phyloP scores from a whole-genome alignment of 345 rosid genomes.

The Lepidium didymum region DNA sequence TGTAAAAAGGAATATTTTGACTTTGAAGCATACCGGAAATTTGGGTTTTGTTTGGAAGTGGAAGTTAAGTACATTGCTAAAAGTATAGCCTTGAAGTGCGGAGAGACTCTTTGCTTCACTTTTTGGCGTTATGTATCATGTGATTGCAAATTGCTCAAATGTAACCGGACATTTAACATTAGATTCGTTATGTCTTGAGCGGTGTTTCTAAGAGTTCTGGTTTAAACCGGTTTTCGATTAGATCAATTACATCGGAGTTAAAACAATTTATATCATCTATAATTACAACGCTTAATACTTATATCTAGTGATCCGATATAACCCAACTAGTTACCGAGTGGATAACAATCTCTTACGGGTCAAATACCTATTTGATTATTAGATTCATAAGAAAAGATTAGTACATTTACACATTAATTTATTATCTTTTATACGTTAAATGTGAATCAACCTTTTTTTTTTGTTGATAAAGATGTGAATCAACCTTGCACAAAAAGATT shows the following conservation, averaged over 20 bases:
- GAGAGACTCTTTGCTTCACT: constrained; percentile 18
- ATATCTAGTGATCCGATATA: not conserved
- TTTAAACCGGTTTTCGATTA: constrained; percentile 1
- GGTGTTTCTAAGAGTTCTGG: constrained; percentile 1
- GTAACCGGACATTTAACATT: constrained; percentile 1
- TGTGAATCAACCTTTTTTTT: no score
- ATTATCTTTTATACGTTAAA: no score
- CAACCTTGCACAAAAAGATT: no score
- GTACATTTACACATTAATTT: no score
- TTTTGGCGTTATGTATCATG: constrained; percentile 8
- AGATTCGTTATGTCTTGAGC: constrained; percentile 2
- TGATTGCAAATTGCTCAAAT: not conserved
- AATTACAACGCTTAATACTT: no score
- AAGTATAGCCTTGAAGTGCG: not conserved
- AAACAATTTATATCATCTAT: no score
- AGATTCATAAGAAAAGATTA: not conserved
- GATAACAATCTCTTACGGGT: not conserved
- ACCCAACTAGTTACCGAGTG: not conserved
- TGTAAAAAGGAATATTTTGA: not conserved
- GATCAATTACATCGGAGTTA: not conserved
- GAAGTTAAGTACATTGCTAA: constrained; percentile 1
- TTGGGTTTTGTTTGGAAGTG: not conserved
- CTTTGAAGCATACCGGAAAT: constrained; percentile 2
- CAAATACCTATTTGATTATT: not conserved
- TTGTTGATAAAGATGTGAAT: no score